Conservation (phyloP, 371 early-diverging fungal genomes). For the Apophysomyces ossiformis region DNA sequence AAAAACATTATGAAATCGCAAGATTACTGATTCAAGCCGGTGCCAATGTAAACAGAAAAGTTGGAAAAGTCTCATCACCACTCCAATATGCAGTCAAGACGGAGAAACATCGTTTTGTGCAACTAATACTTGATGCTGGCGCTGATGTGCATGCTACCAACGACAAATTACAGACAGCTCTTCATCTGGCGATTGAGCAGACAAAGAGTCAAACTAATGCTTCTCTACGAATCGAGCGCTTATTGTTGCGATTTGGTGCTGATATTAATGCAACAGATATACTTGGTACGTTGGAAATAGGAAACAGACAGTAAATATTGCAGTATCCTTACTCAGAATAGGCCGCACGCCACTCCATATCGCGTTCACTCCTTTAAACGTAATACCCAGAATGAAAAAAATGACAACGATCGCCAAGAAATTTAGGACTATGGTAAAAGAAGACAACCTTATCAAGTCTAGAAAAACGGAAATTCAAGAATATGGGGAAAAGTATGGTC, state of each 20-base stretch:
- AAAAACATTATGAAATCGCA: slow-evolving; percentile 6
- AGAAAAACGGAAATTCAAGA: slow-evolving; percentile 17
- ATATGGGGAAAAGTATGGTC: slow-evolving; percentile 12
- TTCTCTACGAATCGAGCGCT: slow-evolving; percentile 55
- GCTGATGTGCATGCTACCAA: slow-evolving; percentile 35
- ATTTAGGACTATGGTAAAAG: slow-evolving; percentile 19
- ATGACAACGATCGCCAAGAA: slow-evolving; percentile 25
- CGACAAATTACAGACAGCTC: slow-evolving; percentile 44
- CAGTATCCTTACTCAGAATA: not conserved
- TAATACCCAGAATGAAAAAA: slow-evolving; percentile 49
- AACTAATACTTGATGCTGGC: slow-evolving; percentile 43
- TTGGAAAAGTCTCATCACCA: slow-evolving; percentile 21
- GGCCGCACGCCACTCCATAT: slow-evolving; percentile 65
- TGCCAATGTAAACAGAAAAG: slow-evolving; percentile 28
- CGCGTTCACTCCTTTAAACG: slow-evolving; percentile 42
- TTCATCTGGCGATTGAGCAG: slow-evolving; percentile 58
- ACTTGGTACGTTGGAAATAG: slow-evolving; percentile 36
- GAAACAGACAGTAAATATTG: not conserved
- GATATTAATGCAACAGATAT: slow-evolving; percentile 48
- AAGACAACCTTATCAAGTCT: slow-evolving; percentile 18
- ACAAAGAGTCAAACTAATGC: slow-evolving; percentile 58
- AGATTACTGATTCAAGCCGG: slow-evolving; percentile 15
- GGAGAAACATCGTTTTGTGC: slow-evolving; percentile 44
- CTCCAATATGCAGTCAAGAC: slow-evolving; percentile 53
- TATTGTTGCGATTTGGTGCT: slow-evolving; percentile 50